Percentiles rank a stretch among this genome's conserved stretches.
These are phyloP conservation scores for Pleurotus salmoneostramineus DNA, from an alignment of 768 basidiomycete genomes.

Conservation along the genomic window DNA sequence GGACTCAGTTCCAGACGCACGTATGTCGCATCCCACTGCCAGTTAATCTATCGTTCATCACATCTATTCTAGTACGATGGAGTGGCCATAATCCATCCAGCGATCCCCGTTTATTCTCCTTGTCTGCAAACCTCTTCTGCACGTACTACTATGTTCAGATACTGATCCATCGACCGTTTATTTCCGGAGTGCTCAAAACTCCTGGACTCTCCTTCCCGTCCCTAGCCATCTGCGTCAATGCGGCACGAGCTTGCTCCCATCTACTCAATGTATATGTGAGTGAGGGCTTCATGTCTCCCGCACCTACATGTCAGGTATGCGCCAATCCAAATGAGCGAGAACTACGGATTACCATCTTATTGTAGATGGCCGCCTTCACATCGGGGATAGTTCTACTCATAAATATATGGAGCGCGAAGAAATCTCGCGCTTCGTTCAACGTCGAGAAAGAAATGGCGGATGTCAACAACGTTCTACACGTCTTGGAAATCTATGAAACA, in stretches of 20 bases:
- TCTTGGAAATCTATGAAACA: slow-evolving; percentile 18
- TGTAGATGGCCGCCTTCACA: slow-evolving; percentile 16
- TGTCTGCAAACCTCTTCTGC: slow-evolving; percentile 17
- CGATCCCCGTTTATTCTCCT: slow-evolving; percentile 13
- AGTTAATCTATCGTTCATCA: slow-evolving; percentile 1
- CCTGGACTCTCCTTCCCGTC: slow-evolving; percentile 36
- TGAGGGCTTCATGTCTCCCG: slow-evolving; percentile 3
- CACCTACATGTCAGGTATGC: slow-evolving; percentile 13
- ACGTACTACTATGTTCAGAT: slow-evolving; percentile 38
- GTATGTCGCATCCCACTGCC: slow-evolving; percentile 18
- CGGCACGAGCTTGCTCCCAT: slow-evolving; percentile 60
- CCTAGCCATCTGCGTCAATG: slow-evolving; percentile 69
- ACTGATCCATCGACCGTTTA: slow-evolving; percentile 65
- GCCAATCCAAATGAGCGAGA: neutral
- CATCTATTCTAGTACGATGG: slow-evolving; percentile 25
- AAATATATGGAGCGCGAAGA: slow-evolving; percentile 41
- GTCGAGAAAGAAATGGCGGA: slow-evolving; percentile 34
- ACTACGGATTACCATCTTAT: neutral
- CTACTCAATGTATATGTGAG: slow-evolving; percentile 39
- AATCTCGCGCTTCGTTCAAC: slow-evolving; percentile 24
- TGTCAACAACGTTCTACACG: slow-evolving; percentile 37
- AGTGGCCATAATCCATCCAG: slow-evolving; percentile 16
- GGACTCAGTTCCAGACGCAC: slow-evolving; percentile 45
- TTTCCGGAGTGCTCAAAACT: slow-evolving; percentile 44
- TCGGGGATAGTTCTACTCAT: slow-evolving; percentile 41